A percentile compares a stretch with the other conserved stretches of the same genome.
Conservation (phyloP, 192 early-diverging fungal species). For the Gigaspora rosea region DNA sequence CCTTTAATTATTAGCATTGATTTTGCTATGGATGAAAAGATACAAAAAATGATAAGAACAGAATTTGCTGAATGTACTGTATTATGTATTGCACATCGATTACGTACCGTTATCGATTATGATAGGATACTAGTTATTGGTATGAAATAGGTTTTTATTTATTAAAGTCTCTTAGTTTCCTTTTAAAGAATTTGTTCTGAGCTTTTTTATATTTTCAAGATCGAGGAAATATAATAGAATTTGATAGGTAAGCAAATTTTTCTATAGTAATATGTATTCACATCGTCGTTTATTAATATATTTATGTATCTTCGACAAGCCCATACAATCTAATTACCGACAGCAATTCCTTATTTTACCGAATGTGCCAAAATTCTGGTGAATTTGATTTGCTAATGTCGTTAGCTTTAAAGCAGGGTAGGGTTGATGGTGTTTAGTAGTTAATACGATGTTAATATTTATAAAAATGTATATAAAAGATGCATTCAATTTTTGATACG, state of each 20-base stretch:
- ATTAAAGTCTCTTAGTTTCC: neutral
- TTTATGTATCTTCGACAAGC: conserved; percentile 29
- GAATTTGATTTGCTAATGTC: conserved; percentile 54
- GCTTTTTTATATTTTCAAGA: conserved; percentile 56
- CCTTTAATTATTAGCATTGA: conserved; percentile 76
- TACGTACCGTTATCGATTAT: conserved; percentile 86
- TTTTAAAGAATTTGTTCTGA: neutral
- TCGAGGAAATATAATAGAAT: conserved; percentile 77
- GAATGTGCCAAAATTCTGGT: too few relatives aligned
- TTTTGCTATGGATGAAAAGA: conserved; percentile 80
- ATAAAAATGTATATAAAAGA: too few relatives aligned
- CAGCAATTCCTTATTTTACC: conserved; percentile 50
- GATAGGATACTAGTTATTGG: conserved; percentile 74
- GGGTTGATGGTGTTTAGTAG: too few relatives aligned
- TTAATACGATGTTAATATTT: too few relatives aligned
- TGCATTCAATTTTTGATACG: too few relatives aligned
- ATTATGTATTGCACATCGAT: conserved; percentile 88
- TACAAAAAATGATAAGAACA: conserved; percentile 85
- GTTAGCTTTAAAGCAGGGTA: neutral
- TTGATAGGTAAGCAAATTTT: conserved; percentile 37
- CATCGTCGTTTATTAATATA: neutral
- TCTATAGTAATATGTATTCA: neutral
- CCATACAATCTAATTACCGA: conserved; percentile 69
- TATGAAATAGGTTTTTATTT: neutral
- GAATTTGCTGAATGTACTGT: conserved; percentile 79